Evolutionary conservation across 208 protist genomes (phyloP), one percentile per base, ranked within the genome.

Genomic region (Wallacemonas sp.): DNA sequence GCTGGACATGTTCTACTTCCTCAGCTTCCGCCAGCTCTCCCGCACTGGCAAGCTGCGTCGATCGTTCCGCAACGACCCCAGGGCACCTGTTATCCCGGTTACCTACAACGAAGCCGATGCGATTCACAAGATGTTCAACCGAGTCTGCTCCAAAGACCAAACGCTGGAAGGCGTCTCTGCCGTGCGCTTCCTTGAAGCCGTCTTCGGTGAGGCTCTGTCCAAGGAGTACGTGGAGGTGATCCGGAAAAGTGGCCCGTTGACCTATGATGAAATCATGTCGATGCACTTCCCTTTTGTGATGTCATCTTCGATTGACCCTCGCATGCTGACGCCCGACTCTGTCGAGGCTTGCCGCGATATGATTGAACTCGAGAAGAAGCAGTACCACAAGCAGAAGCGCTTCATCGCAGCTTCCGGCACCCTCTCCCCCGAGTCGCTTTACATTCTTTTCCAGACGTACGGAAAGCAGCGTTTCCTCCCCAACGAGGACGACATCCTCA

Each of bases 201-300:
- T 83, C 6, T 89, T 89, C 61, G 72, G 55, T n/a, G 62, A 73
- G 36, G 54, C 56, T 11, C 60, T 85, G 26, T 31, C 61, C 21
- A 53, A 70, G 33, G 62, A 77, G 19, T 70, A 76, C 38, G 24
- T 22, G 15, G 36, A 65, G 14, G 8, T 27, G 1, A 30, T 89
- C 17, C 22, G 27, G 11, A n/a, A 19, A 12, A 27, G 58, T 11
- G 79, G 53, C 0, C 53, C 69, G 0, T 9, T 89, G 5, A 81
- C 68, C 12, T 89, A 70, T 61, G 71, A 82, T n/a, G 63, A 76
- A 54, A 59, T 89, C 30, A 89, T 89, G 79, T 62, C 59, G 15
- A 39, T 82, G 17, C 67, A 81, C 71, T 89, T 86, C 42, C 83
- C 83, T 0, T 79, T 76, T 46, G 66, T 70, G 53, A 42, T 53